A percentile compares a stretch with the other conserved stretches of the same genome.
phyloP scores from a whole-genome alignment of 305 asterid genomes.

The Fraxinus angustifolia region DNA sequence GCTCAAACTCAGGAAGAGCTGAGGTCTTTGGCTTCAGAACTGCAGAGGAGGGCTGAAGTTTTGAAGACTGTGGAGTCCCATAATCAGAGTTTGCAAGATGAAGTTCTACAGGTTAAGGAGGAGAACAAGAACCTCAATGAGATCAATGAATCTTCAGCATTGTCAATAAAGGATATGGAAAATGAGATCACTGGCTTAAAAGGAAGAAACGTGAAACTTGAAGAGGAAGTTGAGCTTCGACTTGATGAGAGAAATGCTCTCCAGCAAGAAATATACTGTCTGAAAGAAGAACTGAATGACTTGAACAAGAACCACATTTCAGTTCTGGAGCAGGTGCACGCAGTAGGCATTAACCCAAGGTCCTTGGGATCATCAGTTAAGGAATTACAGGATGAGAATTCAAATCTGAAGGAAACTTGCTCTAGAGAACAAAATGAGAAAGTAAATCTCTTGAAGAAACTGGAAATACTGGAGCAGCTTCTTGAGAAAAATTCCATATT shows the following conservation, averaged over 20 bases:
- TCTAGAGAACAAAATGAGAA: conserved; percentile 61
- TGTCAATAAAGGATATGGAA: conserved; percentile 61
- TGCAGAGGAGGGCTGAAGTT: conserved; percentile 66
- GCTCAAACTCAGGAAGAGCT: conserved; percentile 88
- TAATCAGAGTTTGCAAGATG: conserved; percentile 65
- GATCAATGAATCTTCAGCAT: conserved; percentile 56
- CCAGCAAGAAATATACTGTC: conserved; percentile 93
- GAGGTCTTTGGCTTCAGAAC: conserved; percentile 59
- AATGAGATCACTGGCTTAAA: conserved; percentile 59
- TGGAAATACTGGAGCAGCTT: conserved; percentile 73
- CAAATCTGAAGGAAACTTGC: conserved; percentile 49
- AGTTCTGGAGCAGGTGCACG: conserved; percentile 64
- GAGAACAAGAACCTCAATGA: conserved; percentile 70
- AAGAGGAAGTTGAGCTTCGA: conserved; percentile 87
- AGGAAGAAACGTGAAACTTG: conserved; percentile 67
- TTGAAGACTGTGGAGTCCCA: conserved; percentile 49
- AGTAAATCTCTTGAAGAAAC: conserved; percentile 62
- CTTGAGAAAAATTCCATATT: conserved; percentile 75
- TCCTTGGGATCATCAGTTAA: conserved; percentile 59
- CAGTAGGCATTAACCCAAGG: conserved; percentile 63
- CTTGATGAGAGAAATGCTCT: conserved; percentile 87
- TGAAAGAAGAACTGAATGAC: conserved; percentile 79
- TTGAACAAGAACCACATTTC: conserved; percentile 54
- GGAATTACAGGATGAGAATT: conserved; percentile 60
- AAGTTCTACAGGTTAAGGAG: conserved; percentile 55